Base-by-base conservation (phyloP, 2,329 filamentous ascomycete genomes). In the Ambrosiella xylebori region DNA sequence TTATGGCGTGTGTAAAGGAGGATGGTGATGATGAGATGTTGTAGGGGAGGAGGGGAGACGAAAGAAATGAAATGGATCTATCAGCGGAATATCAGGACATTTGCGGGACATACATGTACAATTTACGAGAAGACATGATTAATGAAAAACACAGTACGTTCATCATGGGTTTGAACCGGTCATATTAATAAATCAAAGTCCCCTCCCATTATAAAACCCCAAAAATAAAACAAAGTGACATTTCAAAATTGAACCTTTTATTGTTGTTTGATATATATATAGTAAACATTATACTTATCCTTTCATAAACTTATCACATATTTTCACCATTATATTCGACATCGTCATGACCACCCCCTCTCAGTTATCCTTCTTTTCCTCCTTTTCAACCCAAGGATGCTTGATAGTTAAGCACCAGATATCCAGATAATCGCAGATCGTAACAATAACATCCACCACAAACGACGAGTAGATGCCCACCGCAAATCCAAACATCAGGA, bases 341-440 rank as follows among this genome's bases (percentile, higher is more conserved):
- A 12, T 40, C 35, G 13, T 54, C 52, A 19, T 54, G 7, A 12
- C 37, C 19, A 13, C 39, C 15, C 52, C 35, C 13, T 37, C 15
- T 12, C 13, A 38, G 11, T 41, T 64, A 66, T 64, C 69, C 64
- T 75, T 73, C 37, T 67, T 72, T 40, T 67, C 68, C 47, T 45
- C 35, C 12, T 64, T 70, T 65, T 79, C 76, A 27, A 75, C 72
- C 62, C 77, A 76, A 19, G 80, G 81, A 65, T 97, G 84, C 78
- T 98, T 98, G 73, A 98, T 98, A 1, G 87, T 95, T 68, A 98
- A 75, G 68, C 93, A 98, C 88, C 89, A 97, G 64, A 98, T 98
- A 68, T 98, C 93, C 61, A 97, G 77, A 69, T 95, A 95, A 69
- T 98, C 93, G 72, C 93, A 98, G 65, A 98, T 97, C 37, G 88